Evolutionary conservation across 2,329 filamentous ascomycete genomes (phyloP).

Genomic region (Botrytis galanthina): DNA sequence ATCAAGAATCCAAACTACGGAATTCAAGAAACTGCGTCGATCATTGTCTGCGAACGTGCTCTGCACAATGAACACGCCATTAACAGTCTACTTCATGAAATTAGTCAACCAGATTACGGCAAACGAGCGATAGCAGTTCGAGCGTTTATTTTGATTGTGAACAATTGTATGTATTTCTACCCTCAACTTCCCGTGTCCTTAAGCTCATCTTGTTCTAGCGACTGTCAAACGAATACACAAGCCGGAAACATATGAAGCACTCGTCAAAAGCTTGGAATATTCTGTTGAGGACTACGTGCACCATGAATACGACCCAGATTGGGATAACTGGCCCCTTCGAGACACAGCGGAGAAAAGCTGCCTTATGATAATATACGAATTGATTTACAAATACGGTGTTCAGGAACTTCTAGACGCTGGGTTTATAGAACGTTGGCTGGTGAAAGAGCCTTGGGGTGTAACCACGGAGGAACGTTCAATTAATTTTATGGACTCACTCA

Average conservation of each 20-base stretch:
- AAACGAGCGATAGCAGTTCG: constrained; percentile 56
- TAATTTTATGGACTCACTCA: constrained; percentile 47
- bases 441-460: constrained; percentile 66
- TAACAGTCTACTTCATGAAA: constrained; percentile 53
- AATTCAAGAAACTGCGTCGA: constrained; percentile 66
- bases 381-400: constrained; percentile 56
- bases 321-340: constrained; percentile 62
- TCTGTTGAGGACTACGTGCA: constrained; percentile 51
- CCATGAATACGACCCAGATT: constrained; percentile 54
- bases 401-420: constrained; percentile 59
- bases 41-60: constrained; percentile 55
- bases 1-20: constrained; percentile 69
- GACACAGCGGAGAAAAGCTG: constrained; percentile 61
- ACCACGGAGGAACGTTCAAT: constrained; percentile 51
- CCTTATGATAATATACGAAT: constrained; percentile 47
- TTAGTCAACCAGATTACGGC: constrained; percentile 58
- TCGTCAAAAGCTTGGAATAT: constrained; percentile 60
- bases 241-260: constrained; percentile 43
- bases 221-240: constrained; percentile 32
- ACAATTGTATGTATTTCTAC: constrained; percentile 42
- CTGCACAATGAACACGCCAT: constrained; percentile 57
- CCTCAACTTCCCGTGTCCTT: not conserved
- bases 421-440: constrained; percentile 73
- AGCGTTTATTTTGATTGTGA: constrained; percentile 55
- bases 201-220: constrained; percentile 24